Percentiles rank a stretch among this genome's conserved stretches.
These are phyloP conservation scores for Cornus suecica DNA, from an alignment of 148 eudicot species.

Conservation along the genomic window DNA sequence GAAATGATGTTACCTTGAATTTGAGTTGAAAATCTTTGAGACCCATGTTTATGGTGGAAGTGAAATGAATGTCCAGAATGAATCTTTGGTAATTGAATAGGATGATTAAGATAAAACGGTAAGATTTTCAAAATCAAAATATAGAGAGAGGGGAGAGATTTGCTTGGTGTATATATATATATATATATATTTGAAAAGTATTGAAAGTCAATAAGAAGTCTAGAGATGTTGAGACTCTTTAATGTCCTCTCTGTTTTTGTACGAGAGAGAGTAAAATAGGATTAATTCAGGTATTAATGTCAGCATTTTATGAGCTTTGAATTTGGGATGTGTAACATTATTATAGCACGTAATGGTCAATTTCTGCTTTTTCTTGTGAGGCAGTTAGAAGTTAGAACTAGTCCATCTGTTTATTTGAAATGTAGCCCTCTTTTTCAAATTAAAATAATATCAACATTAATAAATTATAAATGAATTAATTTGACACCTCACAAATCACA, in stretches of 20 bases:
- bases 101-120: neutral
- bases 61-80: neutral
- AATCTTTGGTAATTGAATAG: neutral
- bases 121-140: neutral
- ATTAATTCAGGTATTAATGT: neutral
- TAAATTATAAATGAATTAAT: too few relatives aligned
- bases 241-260: neutral
- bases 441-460: neutral
- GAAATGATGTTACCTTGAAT: constrained; percentile 19
- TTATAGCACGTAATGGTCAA: neutral
- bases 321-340: neutral
- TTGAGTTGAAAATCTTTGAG: constrained; percentile 24
- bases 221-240: neutral
- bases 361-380: neutral
- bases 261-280: neutral
- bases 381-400: neutral
- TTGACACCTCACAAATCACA: too few relatives aligned
- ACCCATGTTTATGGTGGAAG: constrained; percentile 22
- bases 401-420: neutral
- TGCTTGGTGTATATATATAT: neutral
- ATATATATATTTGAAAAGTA: neutral
- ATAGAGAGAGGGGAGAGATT: neutral
- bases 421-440: neutral
- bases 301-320: constrained; percentile 2
- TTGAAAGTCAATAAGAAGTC: neutral